A percentile compares a stretch with the other conserved stretches of the same genome.
These are phyloP conservation scores for Lyophyllum shimeji DNA, from an alignment of 768 basidiomycete species.

Conservation along the genomic window DNA sequence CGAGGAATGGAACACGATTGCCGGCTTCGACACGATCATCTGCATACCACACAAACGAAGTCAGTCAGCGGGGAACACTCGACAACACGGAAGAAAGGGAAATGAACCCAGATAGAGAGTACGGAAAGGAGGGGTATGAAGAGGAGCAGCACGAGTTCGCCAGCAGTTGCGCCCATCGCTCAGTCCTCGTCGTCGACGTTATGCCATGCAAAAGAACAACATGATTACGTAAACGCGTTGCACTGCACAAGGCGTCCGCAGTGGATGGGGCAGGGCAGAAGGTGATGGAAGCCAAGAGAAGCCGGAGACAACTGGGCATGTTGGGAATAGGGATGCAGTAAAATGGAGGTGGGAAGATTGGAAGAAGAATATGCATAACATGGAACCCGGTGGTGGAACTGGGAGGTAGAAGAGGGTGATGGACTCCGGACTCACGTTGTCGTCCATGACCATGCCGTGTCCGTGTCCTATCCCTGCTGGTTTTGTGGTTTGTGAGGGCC, in stretches of 20 bases:
- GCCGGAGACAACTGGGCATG: not conserved
- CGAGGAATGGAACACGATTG: slow-evolving; percentile 71
- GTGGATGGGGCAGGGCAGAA: slow-evolving; percentile 4
- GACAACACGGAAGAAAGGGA: slow-evolving; percentile 15
- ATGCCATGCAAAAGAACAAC: slow-evolving; percentile 38
- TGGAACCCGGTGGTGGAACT: not conserved
- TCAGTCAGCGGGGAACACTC: slow-evolving; percentile 3
- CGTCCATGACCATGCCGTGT: slow-evolving; percentile 62
- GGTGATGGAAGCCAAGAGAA: slow-evolving; percentile 10
- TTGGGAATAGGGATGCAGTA: not conserved
- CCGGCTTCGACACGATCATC: slow-evolving; percentile 88
- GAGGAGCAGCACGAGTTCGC: slow-evolving; percentile 60
- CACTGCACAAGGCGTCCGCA: slow-evolving; percentile 4
- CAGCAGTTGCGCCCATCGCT: slow-evolving; percentile 25
- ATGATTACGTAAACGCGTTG: slow-evolving; percentile 44
- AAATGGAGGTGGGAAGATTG: not conserved
- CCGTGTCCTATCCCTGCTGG: slow-evolving; percentile 51
- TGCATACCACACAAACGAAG: slow-evolving; percentile 25
- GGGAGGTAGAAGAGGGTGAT: not conserved
- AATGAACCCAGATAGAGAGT: slow-evolving; percentile 67
- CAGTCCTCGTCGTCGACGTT: slow-evolving; percentile 23
- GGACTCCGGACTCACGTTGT: slow-evolving; percentile 75
- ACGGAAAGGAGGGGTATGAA: slow-evolving; percentile 65
- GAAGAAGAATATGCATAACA: not conserved
- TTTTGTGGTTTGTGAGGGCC: slow-evolving; percentile 42